phyloP scores from a whole-genome alignment of 106 monocot species.

The Chionographis japonica region DNA sequence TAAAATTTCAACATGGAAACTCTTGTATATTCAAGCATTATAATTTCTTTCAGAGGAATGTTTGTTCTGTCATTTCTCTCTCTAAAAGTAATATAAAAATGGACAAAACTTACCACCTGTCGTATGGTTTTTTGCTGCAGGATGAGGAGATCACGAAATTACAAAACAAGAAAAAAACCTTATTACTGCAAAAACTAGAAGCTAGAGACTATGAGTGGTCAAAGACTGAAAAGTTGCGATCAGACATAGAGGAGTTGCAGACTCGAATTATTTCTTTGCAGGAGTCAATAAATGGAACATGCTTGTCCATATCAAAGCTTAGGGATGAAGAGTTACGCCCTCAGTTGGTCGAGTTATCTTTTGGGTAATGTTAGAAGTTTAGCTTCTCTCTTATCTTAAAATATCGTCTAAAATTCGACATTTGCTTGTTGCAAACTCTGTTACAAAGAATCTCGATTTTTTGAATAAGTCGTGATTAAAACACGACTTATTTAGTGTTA shows the following conservation, averaged over 20 bases:
- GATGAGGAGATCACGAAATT: constrained; percentile 67
- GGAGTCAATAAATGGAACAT: constrained; percentile 60
- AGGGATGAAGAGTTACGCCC: constrained; percentile 81
- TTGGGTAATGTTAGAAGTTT: constrained; percentile 34
- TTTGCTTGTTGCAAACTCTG: too few species aligned
- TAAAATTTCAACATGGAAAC: too few species aligned
- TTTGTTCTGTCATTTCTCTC: too few species aligned
- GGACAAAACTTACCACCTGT: too few species aligned
- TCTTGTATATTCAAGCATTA: too few species aligned
- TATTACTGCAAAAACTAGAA: constrained; percentile 60
- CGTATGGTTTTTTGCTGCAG: constrained; percentile 21
- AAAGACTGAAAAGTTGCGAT: constrained; percentile 37
- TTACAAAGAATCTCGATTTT: too few species aligned
- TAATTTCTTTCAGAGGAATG: too few species aligned
- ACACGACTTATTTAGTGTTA: too few species aligned
- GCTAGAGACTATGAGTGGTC: constrained; percentile 36
- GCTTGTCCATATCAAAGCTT: constrained; percentile 67
- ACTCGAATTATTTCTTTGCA: constrained; percentile 54
- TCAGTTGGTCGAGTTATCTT: constrained; percentile 64
- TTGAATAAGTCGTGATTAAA: too few species aligned
- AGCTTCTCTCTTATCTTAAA: background rate
- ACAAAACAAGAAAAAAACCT: constrained; percentile 36
- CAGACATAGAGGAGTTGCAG: constrained; percentile 57
- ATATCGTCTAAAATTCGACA: too few species aligned
- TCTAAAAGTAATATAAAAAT: too few species aligned